Percentiles rank a stretch among this genome's conserved stretches.
phyloP scores from a whole-genome alignment of 306 rosid species.

The Cyclanthera cordifolia region DNA sequence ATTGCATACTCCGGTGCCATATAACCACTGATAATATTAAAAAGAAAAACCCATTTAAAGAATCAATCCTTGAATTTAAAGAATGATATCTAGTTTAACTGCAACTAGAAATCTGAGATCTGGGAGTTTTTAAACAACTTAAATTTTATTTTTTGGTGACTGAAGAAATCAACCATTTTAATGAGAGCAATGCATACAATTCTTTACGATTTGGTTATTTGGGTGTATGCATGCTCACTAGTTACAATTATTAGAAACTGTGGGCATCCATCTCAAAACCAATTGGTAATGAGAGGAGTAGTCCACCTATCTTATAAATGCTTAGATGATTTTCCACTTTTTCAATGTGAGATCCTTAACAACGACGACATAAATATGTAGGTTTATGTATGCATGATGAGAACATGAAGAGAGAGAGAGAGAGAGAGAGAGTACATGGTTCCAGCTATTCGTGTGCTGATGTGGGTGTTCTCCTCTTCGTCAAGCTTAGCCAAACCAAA shows the following conservation, averaged over 20 bases:
- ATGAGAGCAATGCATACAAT: background rate
- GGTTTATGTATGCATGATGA: background rate
- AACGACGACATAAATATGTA: background rate
- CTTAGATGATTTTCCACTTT: no score
- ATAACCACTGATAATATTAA: conserved; percentile 52
- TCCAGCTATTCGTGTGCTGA: conserved; percentile 81
- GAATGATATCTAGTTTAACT: background rate
- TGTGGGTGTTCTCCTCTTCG: conserved; percentile 78
- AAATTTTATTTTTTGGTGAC: background rate
- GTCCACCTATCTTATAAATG: no score
- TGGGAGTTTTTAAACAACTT: background rate
- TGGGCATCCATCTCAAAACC: no score
- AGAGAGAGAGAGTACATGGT: conserved; percentile 45
- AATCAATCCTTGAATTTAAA: background rate
- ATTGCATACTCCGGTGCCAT: conserved; percentile 97
- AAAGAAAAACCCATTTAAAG: background rate
- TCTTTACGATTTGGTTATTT: background rate
- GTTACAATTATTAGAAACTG: no score
- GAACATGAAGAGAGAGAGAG: conserved; percentile 3
- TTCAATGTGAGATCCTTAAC: no score
- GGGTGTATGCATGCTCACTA: background rate
- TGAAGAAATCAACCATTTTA: background rate
- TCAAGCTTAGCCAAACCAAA: conserved; percentile 92
- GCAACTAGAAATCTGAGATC: background rate
- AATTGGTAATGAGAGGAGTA: no score